A percentile compares a stretch with the other conserved stretches of the same genome.
Conservation (phyloP, 345 rosid species). For the Camelina neglecta region DNA sequence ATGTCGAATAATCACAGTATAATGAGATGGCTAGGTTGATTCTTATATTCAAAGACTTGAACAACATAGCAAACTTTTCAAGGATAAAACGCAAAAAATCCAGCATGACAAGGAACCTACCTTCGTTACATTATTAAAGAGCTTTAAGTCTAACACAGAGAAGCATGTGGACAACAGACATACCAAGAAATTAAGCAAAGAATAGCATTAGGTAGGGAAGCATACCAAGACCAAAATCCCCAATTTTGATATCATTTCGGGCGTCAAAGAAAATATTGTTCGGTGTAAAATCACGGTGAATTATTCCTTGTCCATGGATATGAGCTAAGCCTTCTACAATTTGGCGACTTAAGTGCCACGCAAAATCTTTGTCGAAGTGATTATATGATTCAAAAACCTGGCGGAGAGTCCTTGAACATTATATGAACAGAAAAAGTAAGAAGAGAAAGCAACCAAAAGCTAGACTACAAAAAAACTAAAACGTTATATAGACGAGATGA, state of each 20-base stretch:
- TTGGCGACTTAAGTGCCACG: constrained; percentile 92
- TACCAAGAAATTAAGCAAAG: constrained; percentile 19
- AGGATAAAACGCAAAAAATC: constrained; percentile 13
- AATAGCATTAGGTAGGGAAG: constrained; percentile 33
- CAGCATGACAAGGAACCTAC: constrained; percentile 26
- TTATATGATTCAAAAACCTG: constrained; percentile 84
- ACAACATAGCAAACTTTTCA: constrained; percentile 2
- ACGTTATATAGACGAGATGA: not conserved
- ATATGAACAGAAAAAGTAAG: constrained; percentile 22
- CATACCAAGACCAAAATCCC: constrained; percentile 95
- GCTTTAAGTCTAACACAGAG: constrained; percentile 10
- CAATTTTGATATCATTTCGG: constrained; percentile 91
- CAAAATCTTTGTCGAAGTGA: constrained; percentile 78
- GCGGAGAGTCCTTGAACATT: constrained; percentile 75
- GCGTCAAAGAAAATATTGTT: constrained; percentile 95
- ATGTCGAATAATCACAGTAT: constrained; percentile 9
- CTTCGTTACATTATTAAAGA: constrained; percentile 10
- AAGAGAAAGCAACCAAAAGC: constrained; percentile 25
- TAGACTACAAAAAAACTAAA: constrained; percentile 1
- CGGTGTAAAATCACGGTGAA: constrained; percentile 96
- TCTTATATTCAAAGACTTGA: constrained; percentile 20
- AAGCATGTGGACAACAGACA: constrained; percentile 21
- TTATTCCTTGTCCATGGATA: constrained; percentile 96
- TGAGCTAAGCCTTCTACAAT: constrained; percentile 96
- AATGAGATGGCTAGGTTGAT: constrained; percentile 7